Evolutionary conservation across 305 asterid species (phyloP).

Genomic region (Ruellia speciosa): DNA sequence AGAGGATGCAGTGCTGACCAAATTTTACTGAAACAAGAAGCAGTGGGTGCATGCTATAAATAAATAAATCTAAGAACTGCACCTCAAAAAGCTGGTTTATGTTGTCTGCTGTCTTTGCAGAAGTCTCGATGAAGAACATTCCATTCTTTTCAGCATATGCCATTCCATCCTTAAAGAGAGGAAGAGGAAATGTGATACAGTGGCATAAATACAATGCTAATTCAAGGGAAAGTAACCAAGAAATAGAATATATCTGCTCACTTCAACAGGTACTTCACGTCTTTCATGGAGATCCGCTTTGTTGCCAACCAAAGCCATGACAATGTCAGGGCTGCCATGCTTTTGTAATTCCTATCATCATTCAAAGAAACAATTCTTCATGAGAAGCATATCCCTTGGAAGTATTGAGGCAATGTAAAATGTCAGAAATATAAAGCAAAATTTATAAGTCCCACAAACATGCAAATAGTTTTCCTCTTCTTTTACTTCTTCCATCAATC

Average conservation of each 20-base stretch:
- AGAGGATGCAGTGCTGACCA: not conserved
- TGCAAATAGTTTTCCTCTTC: not conserved
- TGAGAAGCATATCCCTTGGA: conserved; percentile 3
- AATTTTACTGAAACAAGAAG: not conserved
- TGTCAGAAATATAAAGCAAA: not conserved
- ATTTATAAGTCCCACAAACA: conserved; percentile 1
- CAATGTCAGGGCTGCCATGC: conserved; percentile 92
- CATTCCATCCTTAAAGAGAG: conserved; percentile 56
- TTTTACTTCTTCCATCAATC: not conserved
- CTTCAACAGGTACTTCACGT: conserved; percentile 78
- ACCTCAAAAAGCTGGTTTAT: conserved; percentile 99
- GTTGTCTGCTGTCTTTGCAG: conserved; percentile 99
- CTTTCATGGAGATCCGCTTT: conserved; percentile 90
- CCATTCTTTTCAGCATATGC: conserved; percentile 90
- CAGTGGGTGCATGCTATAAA: not conserved
- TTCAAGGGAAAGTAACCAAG: conserved; percentile 13
- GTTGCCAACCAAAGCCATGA: conserved; percentile 95
- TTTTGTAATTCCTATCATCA: conserved; percentile 72
- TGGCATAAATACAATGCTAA: not conserved
- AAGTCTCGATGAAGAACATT: conserved; percentile 94
- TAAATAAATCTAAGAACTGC: conserved; percentile 13
- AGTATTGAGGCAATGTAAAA: not conserved
- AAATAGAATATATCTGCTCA: conserved; percentile 34
- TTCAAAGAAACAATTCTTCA: conserved; percentile 18
- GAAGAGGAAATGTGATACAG: conserved; percentile 10